Conservation (phyloP, 2,329 filamentous ascomycete species). For the Diaporthe velutina region DNA sequence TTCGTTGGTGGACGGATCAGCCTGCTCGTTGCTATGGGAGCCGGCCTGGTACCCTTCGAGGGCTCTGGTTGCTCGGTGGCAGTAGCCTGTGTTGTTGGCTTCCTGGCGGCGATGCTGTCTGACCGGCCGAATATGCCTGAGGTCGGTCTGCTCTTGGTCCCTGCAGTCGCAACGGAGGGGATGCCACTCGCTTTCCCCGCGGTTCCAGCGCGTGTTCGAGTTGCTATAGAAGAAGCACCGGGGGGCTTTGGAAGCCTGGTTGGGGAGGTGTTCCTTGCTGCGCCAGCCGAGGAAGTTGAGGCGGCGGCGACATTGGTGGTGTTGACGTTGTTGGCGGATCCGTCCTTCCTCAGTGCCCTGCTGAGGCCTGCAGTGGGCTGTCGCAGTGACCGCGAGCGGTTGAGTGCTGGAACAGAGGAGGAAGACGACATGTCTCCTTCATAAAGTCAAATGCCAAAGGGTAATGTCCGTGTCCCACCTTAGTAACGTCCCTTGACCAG, state of each 20-base stretch:
- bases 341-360: conserved; percentile 31
- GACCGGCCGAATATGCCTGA: conserved; percentile 43
- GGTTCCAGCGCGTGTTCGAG: conserved; percentile 40
- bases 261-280: conserved; percentile 56
- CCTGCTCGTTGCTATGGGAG: conserved; percentile 40
- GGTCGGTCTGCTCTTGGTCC: conserved; percentile 39
- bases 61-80: conserved; percentile 8
- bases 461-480: conserved; percentile 11
- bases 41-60: conserved; percentile 23
- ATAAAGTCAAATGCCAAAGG: background rate
- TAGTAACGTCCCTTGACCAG: conserved; percentile 14
- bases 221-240: conserved; percentile 49
- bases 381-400: conserved; percentile 36
- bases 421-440: conserved; percentile 35
- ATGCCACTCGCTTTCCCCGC: conserved; percentile 5
- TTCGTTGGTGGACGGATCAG: conserved; percentile 38
- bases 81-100: conserved; percentile 42
- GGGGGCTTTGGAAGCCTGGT: conserved; percentile 64
- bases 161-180: background rate
- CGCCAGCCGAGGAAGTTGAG: conserved; percentile 1
- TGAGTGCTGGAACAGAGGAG: conserved; percentile 31
- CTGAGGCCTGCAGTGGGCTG: conserved; percentile 36
- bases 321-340: conserved; percentile 9
- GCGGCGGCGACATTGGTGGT: background rate
- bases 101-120: conserved; percentile 40